Percentiles rank a stretch among this genome's conserved stretches.
Conservation (phyloP, 2,329 filamentous ascomycete species). For the Diaporthe amygdali region DNA sequence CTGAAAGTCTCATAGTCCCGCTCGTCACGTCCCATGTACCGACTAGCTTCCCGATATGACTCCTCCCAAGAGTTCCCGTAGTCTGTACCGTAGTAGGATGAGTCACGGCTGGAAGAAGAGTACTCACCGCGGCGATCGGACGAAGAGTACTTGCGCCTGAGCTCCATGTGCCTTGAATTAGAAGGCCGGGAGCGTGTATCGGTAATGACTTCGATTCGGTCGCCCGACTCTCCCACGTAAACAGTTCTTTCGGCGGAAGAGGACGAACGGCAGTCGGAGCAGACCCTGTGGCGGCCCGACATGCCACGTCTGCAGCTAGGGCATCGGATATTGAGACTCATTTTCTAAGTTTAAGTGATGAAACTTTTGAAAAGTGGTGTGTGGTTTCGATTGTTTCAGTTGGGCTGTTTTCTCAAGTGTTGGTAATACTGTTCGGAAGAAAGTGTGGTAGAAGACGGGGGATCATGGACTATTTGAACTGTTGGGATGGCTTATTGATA, state of each 20-base stretch:
- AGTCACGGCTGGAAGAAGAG: too few relatives aligned
- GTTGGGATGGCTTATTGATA: not conserved
- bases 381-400: not conserved
- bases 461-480: not conserved
- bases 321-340: constrained; percentile 10
- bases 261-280: not conserved
- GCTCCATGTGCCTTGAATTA: not conserved
- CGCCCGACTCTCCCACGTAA: not conserved
- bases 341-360: not conserved
- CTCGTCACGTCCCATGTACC: not conserved
- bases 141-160: too few relatives aligned
- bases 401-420: not conserved
- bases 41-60: not conserved
- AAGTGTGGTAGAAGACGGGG: not conserved
- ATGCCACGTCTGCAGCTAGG: not conserved
- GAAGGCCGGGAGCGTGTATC: not conserved
- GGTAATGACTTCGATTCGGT: not conserved
- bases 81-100: not conserved
- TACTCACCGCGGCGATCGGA: not conserved
- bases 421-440: not conserved
- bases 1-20: not conserved
- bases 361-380: not conserved
- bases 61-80: not conserved
- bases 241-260: not conserved
- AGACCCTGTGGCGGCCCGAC: not conserved